Conservation (phyloP, 805 yeast species). For the Komagataella mondaviorum region DNA sequence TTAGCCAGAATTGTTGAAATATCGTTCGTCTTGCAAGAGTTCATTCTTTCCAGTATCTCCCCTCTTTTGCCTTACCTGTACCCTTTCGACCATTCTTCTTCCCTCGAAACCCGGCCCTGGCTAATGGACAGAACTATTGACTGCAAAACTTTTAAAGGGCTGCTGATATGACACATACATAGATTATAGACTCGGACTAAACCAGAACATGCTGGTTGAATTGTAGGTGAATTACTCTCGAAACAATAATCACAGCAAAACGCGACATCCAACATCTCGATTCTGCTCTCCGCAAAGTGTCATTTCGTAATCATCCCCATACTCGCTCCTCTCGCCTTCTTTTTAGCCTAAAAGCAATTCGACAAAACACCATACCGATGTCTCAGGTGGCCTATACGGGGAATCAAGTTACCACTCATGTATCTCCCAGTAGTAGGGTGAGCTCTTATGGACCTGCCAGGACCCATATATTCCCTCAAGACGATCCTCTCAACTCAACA, state of each 20-base stretch:
- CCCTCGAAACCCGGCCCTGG: no score
- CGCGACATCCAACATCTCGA: neutral
- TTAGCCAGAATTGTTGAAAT: conserved; percentile 66
- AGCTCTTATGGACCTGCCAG: neutral
- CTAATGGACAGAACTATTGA: no score
- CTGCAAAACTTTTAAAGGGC: no score
- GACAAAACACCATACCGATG: neutral
- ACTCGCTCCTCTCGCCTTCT: neutral
- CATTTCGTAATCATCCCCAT: neutral
- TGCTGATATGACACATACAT: no score
- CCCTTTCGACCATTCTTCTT: no score
- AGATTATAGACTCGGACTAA: no score
- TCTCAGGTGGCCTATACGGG: neutral
- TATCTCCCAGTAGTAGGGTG: neutral
- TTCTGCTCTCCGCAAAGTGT: neutral
- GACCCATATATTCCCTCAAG: neutral
- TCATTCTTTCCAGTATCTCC: conserved; percentile 69
- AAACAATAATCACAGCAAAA: no score
- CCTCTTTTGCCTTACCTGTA: conserved; percentile 77
- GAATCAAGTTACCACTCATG: neutral
- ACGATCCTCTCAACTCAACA: neutral
- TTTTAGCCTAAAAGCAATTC: neutral
- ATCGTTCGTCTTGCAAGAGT: conserved; percentile 48
- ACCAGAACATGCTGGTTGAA: no score
- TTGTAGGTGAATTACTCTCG: no score